Evolutionary conservation across 2,329 filamentous ascomycete species (phyloP), one percentile per base, ranked within the genome.

Genomic region (Aspergillus sp.): DNA sequence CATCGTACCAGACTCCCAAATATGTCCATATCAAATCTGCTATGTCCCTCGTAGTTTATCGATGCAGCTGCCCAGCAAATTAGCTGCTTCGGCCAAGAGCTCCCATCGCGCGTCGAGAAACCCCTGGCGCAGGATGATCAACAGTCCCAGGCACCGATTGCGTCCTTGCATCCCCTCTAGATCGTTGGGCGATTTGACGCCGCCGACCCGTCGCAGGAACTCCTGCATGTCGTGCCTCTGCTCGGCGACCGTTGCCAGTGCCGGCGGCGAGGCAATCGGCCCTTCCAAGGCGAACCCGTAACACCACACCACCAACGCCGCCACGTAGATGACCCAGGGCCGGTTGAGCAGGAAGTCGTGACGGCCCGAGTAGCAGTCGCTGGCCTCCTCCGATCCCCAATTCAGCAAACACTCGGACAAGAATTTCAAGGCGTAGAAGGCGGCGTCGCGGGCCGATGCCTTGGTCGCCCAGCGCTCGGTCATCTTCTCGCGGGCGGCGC

Each of bases 311-410:
- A 97, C 91, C 14, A 99, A 82, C 0, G 89, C 88, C 0, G 95
- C 91, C 71, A 96, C 96, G 76, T 97, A 99, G 54, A 98, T 81
- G 11, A 97, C 92, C 94, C 95, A 99, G 0, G 94, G 91, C 16
- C 95, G 84, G 70, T 98, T 96, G 60, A 98, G 84, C 1, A 97
- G 82, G 55, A 92, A 90, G 69, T 99, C 95, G 68, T 96, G 90
- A 20, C 92, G 86, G 0, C 93, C 92, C 18, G 87, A 89, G 74
- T 98, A 99, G 5, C 59, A 20, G 6, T 83, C 80, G 4, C 67
- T 64, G 0, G 60, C 63, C 1, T 62, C 57, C 55, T 61, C 61
- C 77, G 61, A 68, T 52, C 87, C 82, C 18, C 79, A 75, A 11
- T 80, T 78, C 57, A 97, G 80, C 5, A 97, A 92, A 26, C 71